Base-by-base conservation (phyloP, 306 rosid genomes). In the Acacia crassicarpa region DNA sequence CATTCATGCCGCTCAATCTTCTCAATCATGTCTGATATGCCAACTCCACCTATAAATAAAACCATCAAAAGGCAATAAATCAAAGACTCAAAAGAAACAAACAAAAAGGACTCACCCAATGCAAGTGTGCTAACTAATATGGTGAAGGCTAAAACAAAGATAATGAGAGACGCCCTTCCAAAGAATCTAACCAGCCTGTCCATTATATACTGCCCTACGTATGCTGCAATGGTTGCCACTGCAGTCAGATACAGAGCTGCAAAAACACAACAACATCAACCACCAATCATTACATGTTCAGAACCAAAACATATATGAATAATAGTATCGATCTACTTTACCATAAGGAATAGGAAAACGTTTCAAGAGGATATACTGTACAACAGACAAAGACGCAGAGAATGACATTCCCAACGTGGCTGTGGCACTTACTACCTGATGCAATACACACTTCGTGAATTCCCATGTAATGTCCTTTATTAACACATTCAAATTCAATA, bases 261-360 rank as follows among this genome's bases (percentile, higher is more conserved):
- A 63, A 63, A 79, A 41, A 85, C 41, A 73, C 81, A 8, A 19
- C 62, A 2, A 38, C 3, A 20, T 72, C 49, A 38, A 38, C 6
- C 41, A 5, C 41, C 8, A 38, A 49, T 45, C 30, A 14, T 51
- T 17, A 30, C 17, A 45, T 27, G 11, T 54, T 20, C 67, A n/a
- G 46, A 35, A 75, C 15, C 73, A 46, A 73, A 41, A 32, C 27
- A 67, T 13, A 14, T 48, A 48, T 48, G 5, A 48, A 46, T 12
- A 48, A 48, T 48, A 48, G 14, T 48, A 12, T 48, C 17, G 41
- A 38, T 48, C 53, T 48, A 14, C 53, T 48, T 48, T 48, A 48
- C 98, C 98, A 41, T 94, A 89, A 25, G 97, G 92, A 82, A 92
- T 84, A 16, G 98, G 97, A 70, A 94, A 94, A 67, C 95, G 98